Percentiles rank a stretch among this genome's conserved stretches.
These are phyloP conservation scores for Selenicereus undatus DNA, from an alignment of 148 eudicot genomes.

Conservation along the genomic window DNA sequence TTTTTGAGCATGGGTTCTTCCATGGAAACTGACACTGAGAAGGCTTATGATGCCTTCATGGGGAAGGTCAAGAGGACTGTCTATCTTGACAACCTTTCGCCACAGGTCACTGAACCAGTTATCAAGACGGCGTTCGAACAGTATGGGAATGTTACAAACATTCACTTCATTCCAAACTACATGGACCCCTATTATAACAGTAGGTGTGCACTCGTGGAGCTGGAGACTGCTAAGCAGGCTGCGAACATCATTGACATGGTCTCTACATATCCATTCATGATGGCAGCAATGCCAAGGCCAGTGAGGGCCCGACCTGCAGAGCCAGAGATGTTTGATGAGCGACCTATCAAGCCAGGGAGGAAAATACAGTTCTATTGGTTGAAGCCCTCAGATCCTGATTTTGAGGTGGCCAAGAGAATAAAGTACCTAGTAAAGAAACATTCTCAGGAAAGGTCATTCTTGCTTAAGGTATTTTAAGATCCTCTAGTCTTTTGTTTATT, in stretches of 20 bases:
- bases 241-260: constrained; percentile 29
- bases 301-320: constrained; percentile 54
- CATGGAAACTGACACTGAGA: constrained; percentile 46
- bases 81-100: constrained; percentile 72
- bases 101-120: constrained; percentile 52
- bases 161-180: constrained; percentile 54
- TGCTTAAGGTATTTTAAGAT: constrained; percentile 40
- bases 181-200: constrained; percentile 29
- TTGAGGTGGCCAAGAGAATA: constrained; percentile 51
- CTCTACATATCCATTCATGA: constrained; percentile 55
- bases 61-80: constrained; percentile 63
- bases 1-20: constrained; percentile 7
- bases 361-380: constrained; percentile 53
- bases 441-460: constrained; percentile 40
- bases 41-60: constrained; percentile 56
- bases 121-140: constrained; percentile 61
- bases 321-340: constrained; percentile 66
- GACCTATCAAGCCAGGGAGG: constrained; percentile 63
- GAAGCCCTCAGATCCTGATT: constrained; percentile 53
- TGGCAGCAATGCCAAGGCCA: constrained; percentile 90
- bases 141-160: constrained; percentile 45
- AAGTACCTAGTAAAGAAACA: constrained; percentile 49
- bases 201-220: constrained; percentile 62
- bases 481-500: background rate
- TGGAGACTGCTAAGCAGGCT: constrained; percentile 48